Conservation (phyloP, 2,329 filamentous ascomycete species). For the Calonectria honghensis region DNA sequence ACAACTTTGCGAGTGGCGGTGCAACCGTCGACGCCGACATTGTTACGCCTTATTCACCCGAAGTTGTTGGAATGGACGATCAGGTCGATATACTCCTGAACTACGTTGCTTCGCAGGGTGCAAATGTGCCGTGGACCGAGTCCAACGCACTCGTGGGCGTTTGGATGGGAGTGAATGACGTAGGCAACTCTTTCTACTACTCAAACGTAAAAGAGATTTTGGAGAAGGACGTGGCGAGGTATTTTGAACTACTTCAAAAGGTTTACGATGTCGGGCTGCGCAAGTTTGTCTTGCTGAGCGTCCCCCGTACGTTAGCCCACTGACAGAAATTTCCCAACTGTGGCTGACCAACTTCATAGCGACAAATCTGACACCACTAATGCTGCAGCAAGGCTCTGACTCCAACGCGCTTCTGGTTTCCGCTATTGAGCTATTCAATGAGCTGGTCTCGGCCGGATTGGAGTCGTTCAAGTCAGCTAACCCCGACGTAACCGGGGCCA, state of each 20-base stretch:
- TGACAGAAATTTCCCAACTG: fast-evolving
- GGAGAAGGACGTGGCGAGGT: slow-evolving; percentile 64
- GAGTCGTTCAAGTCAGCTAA: slow-evolving; percentile 60
- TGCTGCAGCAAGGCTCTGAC: slow-evolving; percentile 53
- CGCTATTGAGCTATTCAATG: slow-evolving; percentile 63
- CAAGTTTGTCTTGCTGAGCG: slow-evolving; percentile 76
- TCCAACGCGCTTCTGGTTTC: slow-evolving; percentile 56
- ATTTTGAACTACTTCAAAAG: slow-evolving; percentile 63
- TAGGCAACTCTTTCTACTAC: slow-evolving; percentile 68
- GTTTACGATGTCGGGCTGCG: slow-evolving; percentile 73
- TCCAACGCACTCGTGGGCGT: slow-evolving; percentile 66
- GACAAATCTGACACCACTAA: slow-evolving; percentile 62
- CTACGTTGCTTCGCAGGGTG: slow-evolving; percentile 57
- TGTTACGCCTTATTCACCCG: slow-evolving; percentile 73
- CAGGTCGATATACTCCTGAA: slow-evolving; percentile 56
- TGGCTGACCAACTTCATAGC: slow-evolving; percentile 49
- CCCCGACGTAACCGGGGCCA: slow-evolving; percentile 55
- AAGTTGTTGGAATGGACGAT: slow-evolving; percentile 52
- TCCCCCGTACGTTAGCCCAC: slow-evolving; percentile 65
- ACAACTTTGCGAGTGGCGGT: slow-evolving; percentile 73
- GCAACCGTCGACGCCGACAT: slow-evolving; percentile 72
- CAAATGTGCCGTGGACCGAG: slow-evolving; percentile 64
- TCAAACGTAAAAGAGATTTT: slow-evolving; percentile 59
- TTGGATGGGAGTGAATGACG: slow-evolving; percentile 75
- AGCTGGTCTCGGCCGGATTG: slow-evolving; percentile 54